Conservation (phyloP, 441 rosid species). For the Populus hybrid region DNA sequence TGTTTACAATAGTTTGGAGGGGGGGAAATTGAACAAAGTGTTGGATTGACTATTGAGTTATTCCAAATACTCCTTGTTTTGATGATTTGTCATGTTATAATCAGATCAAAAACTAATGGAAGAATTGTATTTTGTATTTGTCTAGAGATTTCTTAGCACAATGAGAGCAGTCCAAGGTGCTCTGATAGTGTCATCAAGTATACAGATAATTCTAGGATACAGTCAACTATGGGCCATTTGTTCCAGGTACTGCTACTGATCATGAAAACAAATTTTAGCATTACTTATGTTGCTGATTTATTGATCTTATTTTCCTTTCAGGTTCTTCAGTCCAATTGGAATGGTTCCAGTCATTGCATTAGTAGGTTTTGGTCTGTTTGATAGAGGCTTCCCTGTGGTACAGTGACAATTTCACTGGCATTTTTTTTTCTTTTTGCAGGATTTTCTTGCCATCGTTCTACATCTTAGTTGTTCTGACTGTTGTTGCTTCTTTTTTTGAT, state of each 20-base stretch:
- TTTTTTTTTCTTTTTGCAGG: not conserved
- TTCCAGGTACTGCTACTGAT: conserved; percentile 64
- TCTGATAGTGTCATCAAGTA: conserved; percentile 88
- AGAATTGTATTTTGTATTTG: not conserved
- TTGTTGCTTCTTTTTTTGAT: not conserved
- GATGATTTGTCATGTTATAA: not conserved
- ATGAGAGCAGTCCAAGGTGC: conserved; percentile 99
- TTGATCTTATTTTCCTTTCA: conserved; percentile 28
- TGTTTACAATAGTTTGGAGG: not conserved
- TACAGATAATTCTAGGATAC: conserved; percentile 92
- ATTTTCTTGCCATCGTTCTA: not conserved
- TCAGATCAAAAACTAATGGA: not conserved
- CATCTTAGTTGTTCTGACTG: conserved; percentile 5
- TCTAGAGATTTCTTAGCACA: conserved; percentile 83
- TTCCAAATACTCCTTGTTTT: not conserved
- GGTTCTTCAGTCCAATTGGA: conserved; percentile 98
- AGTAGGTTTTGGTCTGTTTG: conserved; percentile 94
- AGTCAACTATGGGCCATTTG: conserved; percentile 98
- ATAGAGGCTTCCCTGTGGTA: conserved; percentile 99
- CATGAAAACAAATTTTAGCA: not conserved
- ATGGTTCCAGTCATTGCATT: conserved; percentile 98
- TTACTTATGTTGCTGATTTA: not conserved
- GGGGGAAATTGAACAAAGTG: not conserved
- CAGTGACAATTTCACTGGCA: conserved; percentile 5
- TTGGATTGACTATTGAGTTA: not conserved